These are phyloP conservation scores for Nannochloropsis oceanica DNA, from an alignment of 108 stramenopile species.

Conservation along the genomic window DNA sequence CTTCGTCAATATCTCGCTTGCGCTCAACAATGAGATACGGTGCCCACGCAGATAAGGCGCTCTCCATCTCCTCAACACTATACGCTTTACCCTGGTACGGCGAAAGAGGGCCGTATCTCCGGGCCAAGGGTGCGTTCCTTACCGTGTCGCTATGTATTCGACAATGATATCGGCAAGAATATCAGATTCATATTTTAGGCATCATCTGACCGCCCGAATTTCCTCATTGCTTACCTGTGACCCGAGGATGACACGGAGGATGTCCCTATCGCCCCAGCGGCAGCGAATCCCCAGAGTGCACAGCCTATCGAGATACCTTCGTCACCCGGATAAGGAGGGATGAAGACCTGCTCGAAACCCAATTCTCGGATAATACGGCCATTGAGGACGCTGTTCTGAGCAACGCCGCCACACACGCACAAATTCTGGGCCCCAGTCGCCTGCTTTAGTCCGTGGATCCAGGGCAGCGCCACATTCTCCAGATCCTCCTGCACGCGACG, in stretches of 20 bases:
- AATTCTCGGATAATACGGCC: slow-evolving; percentile 45
- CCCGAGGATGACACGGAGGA: background rate
- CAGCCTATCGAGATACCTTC: slow-evolving; percentile 84
- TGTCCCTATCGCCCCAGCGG: background rate
- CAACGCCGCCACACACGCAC: slow-evolving; percentile 81
- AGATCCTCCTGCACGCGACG: slow-evolving; percentile 49
- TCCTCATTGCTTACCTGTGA: background rate
- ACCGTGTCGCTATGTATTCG: background rate
- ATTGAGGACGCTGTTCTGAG: slow-evolving; percentile 76
- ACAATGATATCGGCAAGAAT: too few species aligned
- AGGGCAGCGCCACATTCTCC: slow-evolving; percentile 62
- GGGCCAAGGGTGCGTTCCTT: background rate
- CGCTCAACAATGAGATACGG: slow-evolving; percentile 9
- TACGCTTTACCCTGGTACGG: slow-evolving; percentile 47
- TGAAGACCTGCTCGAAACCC: slow-evolving; percentile 66
- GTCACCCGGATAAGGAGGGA: slow-evolving; percentile 82
- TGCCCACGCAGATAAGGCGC: slow-evolving; percentile 51
- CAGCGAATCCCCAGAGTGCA: slow-evolving; percentile 53
- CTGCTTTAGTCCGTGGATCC: slow-evolving; percentile 59
- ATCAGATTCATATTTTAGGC: too few species aligned
- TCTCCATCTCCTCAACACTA: slow-evolving; percentile 45
- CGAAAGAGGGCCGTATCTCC: slow-evolving; percentile 51
- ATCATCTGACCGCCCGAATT: too few species aligned
- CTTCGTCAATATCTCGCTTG: background rate
- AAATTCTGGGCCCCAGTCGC: slow-evolving; percentile 53